phyloP scores from a whole-genome alignment of 257 asterid species.

The Solanum acaule region DNA sequence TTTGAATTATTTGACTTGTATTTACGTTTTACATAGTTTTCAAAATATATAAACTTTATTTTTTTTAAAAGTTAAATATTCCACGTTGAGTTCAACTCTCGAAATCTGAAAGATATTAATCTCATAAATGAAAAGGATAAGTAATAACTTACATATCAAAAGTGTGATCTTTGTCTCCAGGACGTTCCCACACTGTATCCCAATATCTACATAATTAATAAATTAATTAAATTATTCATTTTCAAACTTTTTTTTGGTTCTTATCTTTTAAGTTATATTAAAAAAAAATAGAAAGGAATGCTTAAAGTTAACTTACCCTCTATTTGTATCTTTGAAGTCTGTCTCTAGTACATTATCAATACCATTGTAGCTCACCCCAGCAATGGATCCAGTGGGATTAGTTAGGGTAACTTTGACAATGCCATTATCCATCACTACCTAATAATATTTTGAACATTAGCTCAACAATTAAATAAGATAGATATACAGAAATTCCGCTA shows the following conservation, averaged over 20 bases:
- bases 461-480: not conserved
- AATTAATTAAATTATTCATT: not conserved
- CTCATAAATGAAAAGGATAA: not conserved
- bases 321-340: slow-evolving; percentile 33
- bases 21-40: no score
- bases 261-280: not conserved
- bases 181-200: slow-evolving; percentile 63
- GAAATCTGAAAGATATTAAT: not conserved
- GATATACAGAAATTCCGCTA: no score
- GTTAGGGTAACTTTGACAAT: slow-evolving; percentile 47
- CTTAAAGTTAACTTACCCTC: slow-evolving; percentile 28
- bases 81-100: rapidly evolving
- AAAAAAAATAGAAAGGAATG: no score
- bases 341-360: slow-evolving; percentile 54
- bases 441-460: not conserved
- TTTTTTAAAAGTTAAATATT: no score
- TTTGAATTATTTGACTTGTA: not conserved
- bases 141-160: slow-evolving; percentile 27
- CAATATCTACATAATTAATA: slow-evolving; percentile 34
- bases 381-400: slow-evolving; percentile 54
- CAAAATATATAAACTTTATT: not conserved
- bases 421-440: slow-evolving; percentile 73
- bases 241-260: not conserved
- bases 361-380: slow-evolving; percentile 35
- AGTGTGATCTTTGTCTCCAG: slow-evolving; percentile 23